These are phyloP conservation scores for Piper betle DNA, from an alignment of 164 flowering plant species.

Conservation along the genomic window DNA sequence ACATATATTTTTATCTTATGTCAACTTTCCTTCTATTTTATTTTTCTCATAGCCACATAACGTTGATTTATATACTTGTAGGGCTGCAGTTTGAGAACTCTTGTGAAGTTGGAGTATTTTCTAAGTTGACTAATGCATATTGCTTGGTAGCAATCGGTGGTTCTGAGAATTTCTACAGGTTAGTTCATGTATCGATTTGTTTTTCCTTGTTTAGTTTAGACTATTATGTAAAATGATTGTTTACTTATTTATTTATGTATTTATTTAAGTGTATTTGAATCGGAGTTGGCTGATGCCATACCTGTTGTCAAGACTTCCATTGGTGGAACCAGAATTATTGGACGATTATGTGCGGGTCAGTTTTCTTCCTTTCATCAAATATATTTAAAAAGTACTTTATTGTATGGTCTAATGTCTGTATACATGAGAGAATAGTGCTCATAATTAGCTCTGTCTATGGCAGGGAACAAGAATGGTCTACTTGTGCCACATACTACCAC, in stretches of 20 bases:
- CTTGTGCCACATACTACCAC: slow-evolving; percentile 85
- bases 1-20: too few relatives aligned
- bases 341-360: slow-evolving; percentile 78
- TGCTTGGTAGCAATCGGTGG: slow-evolving; percentile 92
- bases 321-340: slow-evolving; percentile 74
- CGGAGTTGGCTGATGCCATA: slow-evolving; percentile 73
- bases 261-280: slow-evolving; percentile 55
- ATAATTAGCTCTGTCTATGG: neutral
- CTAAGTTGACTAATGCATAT: slow-evolving; percentile 75
- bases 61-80: slow-evolving; percentile 9
- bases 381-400: neutral
- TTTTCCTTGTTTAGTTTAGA: neutral
- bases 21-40: neutral
- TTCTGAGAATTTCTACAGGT: slow-evolving; percentile 89
- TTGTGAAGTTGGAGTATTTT: slow-evolving; percentile 69
- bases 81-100: slow-evolving; percentile 71
- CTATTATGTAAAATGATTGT: slow-evolving; percentile 1
- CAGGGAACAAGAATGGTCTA: slow-evolving; percentile 90
- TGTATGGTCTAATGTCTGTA: neutral
- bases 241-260: slow-evolving; percentile 4
- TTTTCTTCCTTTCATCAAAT: neutral
- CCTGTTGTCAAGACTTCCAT: slow-evolving; percentile 91
- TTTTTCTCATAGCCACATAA: neutral
- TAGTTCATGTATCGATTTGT: neutral
- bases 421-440: neutral